These are phyloP conservation scores for Calonectria hongkongensis DNA, from an alignment of 2,329 filamentous ascomycete species.

Conservation along the genomic window DNA sequence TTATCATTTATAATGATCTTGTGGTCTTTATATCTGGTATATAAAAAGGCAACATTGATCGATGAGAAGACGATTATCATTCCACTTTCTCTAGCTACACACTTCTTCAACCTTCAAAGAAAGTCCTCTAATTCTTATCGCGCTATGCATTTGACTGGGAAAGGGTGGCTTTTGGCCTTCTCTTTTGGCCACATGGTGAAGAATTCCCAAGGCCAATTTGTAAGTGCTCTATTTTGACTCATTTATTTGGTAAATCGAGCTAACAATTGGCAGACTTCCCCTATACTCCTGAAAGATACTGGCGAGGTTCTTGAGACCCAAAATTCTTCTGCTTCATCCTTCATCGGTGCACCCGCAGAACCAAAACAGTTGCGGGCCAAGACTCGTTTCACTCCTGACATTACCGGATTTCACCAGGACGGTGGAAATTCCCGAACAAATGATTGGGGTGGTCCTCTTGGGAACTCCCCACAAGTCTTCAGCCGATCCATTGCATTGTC, in stretches of 20 bases:
- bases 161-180: background rate
- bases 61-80: background rate
- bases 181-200: slow-evolving; percentile 5
- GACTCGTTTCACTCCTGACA: background rate
- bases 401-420: slow-evolving; percentile 8
- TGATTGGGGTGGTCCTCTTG: slow-evolving; percentile 9
- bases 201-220: slow-evolving; percentile 10
- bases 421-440: slow-evolving; percentile 5
- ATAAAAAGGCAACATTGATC: background rate
- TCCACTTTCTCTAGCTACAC: background rate
- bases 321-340: slow-evolving; percentile 1
- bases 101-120: background rate
- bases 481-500: background rate
- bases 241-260: background rate
- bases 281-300: background rate
- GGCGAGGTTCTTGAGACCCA: background rate
- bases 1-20: background rate
- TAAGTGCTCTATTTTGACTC: background rate
- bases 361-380: slow-evolving; percentile 4
- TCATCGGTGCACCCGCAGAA: slow-evolving; percentile 1
- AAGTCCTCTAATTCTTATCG: background rate
- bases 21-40: background rate
- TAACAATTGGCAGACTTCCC: background rate
- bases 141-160: background rate
- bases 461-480: slow-evolving; percentile 2